Base-by-base conservation (phyloP, 78 protist genomes). In the Neovahlkampfia damariscottae region DNA sequence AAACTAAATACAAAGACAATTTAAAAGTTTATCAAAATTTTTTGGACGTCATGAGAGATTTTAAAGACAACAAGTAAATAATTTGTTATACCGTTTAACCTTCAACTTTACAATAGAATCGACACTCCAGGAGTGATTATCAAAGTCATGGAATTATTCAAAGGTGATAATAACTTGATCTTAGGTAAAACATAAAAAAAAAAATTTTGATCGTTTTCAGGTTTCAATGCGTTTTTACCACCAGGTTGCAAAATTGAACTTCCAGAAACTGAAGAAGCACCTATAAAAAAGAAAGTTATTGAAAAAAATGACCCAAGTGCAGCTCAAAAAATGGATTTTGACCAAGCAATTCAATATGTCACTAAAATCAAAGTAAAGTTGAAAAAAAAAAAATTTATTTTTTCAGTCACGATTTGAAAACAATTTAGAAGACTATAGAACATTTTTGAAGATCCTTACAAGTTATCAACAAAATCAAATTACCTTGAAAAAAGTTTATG, bases 401-500 rank as follows among this genome's bases (percentile, higher is more conserved):
- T n/a, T n/a, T n/a, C n/a, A 77, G 74, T 37, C 40, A 8, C 88
- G 98, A 29, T 95, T 95, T 50, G 67, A 29, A 7, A 0, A 29
- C n/a, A 88, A 93, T 76, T 93, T 94, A 7, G 84, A 84, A 37
- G 70, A 84, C 36, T 95, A 95, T 81, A 89, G 85, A 84, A 40
- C 41, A 27, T 95, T 95, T 58, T 82, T 92, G 40, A 87, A 90
- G 38, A 92, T 95, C 1, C 83, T 95, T 30, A 94, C 90, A 80
- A 86, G 88, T 4, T 94, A 94, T 75, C 96, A 94, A 34, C 77
- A 85, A 34, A 90, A 88, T 8, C 89, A 82, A 30, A 80, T 40
- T 34, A 71, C 91, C 1, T 83, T 88, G 66, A 71, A 71, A 8
- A 92, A 89, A 40, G 94, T 93, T n/a, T 82, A 91, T 72, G 85